Conservation (phyloP, 1,139 yeast species). For the Candida glucosophila region DNA sequence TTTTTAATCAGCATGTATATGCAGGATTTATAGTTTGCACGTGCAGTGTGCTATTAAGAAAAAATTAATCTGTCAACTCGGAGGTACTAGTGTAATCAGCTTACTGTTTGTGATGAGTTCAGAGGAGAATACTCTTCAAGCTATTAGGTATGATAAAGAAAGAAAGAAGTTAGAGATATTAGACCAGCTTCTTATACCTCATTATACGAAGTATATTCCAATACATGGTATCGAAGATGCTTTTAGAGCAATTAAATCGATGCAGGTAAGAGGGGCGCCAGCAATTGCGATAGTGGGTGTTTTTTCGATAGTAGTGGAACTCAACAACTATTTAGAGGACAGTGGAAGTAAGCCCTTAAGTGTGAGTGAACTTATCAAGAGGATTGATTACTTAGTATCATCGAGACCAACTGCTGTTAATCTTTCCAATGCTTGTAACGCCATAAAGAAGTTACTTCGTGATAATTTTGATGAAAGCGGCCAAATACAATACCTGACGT, state of each 20-base stretch:
- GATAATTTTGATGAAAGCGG: slow-evolving; percentile 9
- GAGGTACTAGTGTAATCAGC: no score
- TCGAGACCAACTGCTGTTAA: slow-evolving; percentile 97
- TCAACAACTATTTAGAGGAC: no score
- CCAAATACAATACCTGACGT: no score
- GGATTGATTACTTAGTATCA: slow-evolving; percentile 58
- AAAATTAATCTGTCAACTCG: no score
- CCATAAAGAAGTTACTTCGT: slow-evolving; percentile 36
- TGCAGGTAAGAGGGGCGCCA: slow-evolving; percentile 98
- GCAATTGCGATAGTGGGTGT: slow-evolving; percentile 96
- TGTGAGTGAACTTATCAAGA: slow-evolving; percentile 24
- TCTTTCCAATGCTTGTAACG: slow-evolving; percentile 67
- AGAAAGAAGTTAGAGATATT: slow-evolving; percentile 47
- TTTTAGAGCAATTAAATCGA: slow-evolving; percentile 66
- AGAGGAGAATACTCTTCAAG: slow-evolving; percentile 50
- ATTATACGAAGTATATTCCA: slow-evolving; percentile 58
- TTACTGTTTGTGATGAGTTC: no score
- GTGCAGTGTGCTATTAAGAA: no score
- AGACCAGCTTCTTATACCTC: slow-evolving; percentile 80
- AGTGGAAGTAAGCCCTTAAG: slow-evolving; percentile 13
- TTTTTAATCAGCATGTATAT: no score
- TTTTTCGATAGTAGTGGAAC: slow-evolving; percentile 73
- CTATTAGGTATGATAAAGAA: slow-evolving; percentile 57
- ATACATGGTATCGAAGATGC: slow-evolving; percentile 64
- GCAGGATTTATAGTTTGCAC: no score